Evolutionary conservation across 371 early-diverging fungal species (phyloP), one percentile per base, ranked within the genome.

Genomic region (Catenaria anguillulae): DNA sequence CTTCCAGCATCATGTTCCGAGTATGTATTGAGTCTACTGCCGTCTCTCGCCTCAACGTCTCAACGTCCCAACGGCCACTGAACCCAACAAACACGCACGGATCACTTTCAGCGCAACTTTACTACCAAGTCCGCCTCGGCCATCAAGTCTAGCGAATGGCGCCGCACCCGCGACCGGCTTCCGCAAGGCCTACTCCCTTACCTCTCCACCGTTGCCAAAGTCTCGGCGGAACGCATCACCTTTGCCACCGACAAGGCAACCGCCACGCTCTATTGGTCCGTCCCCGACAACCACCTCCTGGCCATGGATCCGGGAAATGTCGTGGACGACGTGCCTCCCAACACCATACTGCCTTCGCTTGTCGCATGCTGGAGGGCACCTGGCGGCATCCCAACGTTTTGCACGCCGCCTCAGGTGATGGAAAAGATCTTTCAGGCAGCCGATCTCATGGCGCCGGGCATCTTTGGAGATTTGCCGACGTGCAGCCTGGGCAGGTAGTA

Each of bases 361-460:
- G 31, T 29, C 15, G 12, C 19, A 31, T 50, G 52, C 31, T 50
- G 52, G 52, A 15, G 29, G 29, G 52, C 31, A 4, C 52, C 29
- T 6, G 31, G 31, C 31, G 12, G 52, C 52, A 19, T 50, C 29
- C 52, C 52, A 2, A 23, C 23, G 31, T 8, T 50, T 10, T 12
- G 24, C 15, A 29, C 31, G 52, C 52, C 26, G 15, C 29, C 8
- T 31, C 12, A 29, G 2, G 52, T 50, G 1, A 50, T 50, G 52
- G 29, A 50, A 8, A 50, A 50, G 31, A 24, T 50, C 31, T 29
- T 26, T 1, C 29, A 29, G 26, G 52, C 52, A 10, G 52, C 52
- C 52, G 52, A 50, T 23, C 52, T 50, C 29, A 50, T 31, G 52
- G 26, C 52, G 31, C 52, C 52, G 13, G 52, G 52, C 52, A 50